phyloP scores from a whole-genome alignment of 306 rosid species.

The Medicago lupulina region DNA sequence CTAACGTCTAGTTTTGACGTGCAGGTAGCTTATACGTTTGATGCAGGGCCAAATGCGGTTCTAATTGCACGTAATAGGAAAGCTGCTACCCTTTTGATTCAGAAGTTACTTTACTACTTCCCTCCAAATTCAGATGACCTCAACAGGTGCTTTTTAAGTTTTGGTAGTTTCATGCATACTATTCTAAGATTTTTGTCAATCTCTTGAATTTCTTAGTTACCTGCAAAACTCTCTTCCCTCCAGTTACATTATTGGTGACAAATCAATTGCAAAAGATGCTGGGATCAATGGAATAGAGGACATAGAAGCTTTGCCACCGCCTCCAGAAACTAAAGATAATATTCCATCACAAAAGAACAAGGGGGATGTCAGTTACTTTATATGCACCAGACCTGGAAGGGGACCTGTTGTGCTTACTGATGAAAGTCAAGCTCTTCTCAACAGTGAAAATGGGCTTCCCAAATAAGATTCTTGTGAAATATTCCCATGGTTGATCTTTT shows the following conservation, averaged over 20 bases:
- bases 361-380: constrained; percentile 94
- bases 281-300: constrained; percentile 63
- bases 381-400: constrained; percentile 93
- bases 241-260: constrained; percentile 88
- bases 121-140: constrained; percentile 89
- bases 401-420: constrained; percentile 88
- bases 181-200: constrained; percentile 35
- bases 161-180: constrained; percentile 35
- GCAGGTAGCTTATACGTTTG: constrained; percentile 98
- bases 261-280: constrained; percentile 85
- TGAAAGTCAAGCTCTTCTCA: constrained; percentile 74
- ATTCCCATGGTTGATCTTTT: constrained; percentile 37
- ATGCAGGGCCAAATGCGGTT: constrained; percentile 99
- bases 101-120: constrained; percentile 84
- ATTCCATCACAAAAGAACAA: constrained; percentile 70
- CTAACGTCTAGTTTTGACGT: constrained; percentile 24
- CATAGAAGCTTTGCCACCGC: constrained; percentile 74
- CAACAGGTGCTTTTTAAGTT: constrained; percentile 58
- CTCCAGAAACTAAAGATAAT: constrained; percentile 76
- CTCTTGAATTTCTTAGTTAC: constrained; percentile 35
- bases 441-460: constrained; percentile 83
- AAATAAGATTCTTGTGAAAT: constrained; percentile 50
- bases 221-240: constrained; percentile 27
- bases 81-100: constrained; percentile 81
- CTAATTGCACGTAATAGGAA: constrained; percentile 84